Base-by-base conservation (phyloP, 768 basidiomycete genomes). In the Amylocystis lapponica region DNA sequence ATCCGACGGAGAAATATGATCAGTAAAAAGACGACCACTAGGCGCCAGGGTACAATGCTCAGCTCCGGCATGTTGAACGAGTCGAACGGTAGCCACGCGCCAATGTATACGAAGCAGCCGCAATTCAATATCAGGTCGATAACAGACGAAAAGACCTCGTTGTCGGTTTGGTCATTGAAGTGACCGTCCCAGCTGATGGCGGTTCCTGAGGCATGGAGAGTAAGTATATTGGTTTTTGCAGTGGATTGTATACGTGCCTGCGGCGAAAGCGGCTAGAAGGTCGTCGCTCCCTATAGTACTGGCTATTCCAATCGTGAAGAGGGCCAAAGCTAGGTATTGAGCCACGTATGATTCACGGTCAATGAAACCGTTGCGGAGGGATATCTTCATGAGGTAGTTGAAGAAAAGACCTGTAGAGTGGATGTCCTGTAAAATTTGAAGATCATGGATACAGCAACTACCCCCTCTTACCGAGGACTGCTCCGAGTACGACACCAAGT, bases 101-200 rank as follows among this genome's bases (percentile, higher is more conserved):
- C 96, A 14, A 75, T 86, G 57, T 89, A 89, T 21, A 90, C 70
- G 62, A 90, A 90, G 62, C 84, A 85, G 2, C 67, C 81, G 48
- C 84, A 85, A 52, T 88, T 89, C 41, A 89, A 70, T 20, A 96
- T 71, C 48, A 96, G 76, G 61, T 97, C 89, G 49, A 98, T 82
- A 31, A 96, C 87, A 20, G 90, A 83, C 2, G 90, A 84, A 59
- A 99, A 97, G 10, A 79, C 70, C 45, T 92, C 88, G 49, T 86
- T 81, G 63, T 94, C 87, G 0, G 79, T 89, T 46, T 89, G 81
- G 16, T 66, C 65, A 53, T 87, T 85, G 66, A 87, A 87, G 51
- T 88, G 72, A 3, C 81, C 87, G 61, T 95, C 92, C 91, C 89
- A 94, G 6, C 89, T 89, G 50, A 97, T 85, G 2, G 94, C 89